These are phyloP conservation scores for Lentinula detonsa DNA, from an alignment of 768 basidiomycete species.

Conservation along the genomic window DNA sequence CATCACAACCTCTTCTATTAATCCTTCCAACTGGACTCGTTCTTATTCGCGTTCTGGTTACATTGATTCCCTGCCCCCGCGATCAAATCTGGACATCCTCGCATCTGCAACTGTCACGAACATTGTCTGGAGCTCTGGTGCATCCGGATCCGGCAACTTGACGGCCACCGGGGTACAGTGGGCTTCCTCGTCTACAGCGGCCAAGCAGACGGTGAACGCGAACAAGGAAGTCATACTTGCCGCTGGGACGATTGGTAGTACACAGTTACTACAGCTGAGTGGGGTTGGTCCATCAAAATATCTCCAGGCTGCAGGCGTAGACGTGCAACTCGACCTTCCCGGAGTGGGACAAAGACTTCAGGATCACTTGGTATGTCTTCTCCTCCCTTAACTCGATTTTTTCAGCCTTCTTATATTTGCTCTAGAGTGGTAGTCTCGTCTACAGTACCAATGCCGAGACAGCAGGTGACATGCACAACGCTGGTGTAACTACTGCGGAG, in stretches of 20 bases:
- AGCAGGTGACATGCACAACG: constrained; percentile 17
- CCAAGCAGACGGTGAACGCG: constrained; percentile 33
- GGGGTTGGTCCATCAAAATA: constrained; percentile 39
- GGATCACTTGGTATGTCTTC: constrained; percentile 31
- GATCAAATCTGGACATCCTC: constrained; percentile 59
- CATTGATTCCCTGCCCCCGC: constrained; percentile 56
- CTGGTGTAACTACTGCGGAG: background rate
- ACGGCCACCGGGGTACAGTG: constrained; percentile 48
- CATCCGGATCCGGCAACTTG: constrained; percentile 31
- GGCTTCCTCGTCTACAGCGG: constrained; percentile 24
- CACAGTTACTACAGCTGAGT: constrained; percentile 35
- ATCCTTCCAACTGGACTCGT: constrained; percentile 44
- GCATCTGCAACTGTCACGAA: constrained; percentile 54
- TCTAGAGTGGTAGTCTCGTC: constrained; percentile 27
- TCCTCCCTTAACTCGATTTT: background rate
- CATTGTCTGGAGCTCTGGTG: constrained; percentile 30
- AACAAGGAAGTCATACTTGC: constrained; percentile 49
- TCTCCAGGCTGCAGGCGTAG: constrained; percentile 30
- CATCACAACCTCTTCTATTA: constrained; percentile 8
- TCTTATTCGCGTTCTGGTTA: constrained; percentile 52
- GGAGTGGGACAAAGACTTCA: constrained; percentile 46
- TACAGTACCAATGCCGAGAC: constrained; percentile 33
- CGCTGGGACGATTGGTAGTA: constrained; percentile 36
- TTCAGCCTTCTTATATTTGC: background rate
- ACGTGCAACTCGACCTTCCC: constrained; percentile 27